Evolutionary conservation across 768 basidiomycete genomes (phyloP), one percentile per base, ranked within the genome.

Genomic region (Suillus alpinus): DNA sequence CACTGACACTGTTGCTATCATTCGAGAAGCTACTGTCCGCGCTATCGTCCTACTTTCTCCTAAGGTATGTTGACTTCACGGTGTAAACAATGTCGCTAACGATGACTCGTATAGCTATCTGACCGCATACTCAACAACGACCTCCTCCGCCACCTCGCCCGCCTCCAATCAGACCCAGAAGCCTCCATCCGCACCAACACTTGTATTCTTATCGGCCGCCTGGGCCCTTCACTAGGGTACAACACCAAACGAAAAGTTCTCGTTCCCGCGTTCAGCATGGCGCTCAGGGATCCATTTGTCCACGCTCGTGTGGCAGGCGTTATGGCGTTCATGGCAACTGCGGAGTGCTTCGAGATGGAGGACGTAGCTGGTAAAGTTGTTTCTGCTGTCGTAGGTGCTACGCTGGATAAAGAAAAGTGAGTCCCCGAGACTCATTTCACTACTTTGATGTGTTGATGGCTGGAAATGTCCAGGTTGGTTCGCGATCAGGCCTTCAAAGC

Each of bases 91-190:
- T 49, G 2, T 29, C 14, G 5, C 16, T 36, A 62, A 62, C 12
- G 47, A 44, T 64, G 40, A 58, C 51, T 23, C 41, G 6, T 34
- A 2, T 63, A 97, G 94, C 81, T 99, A 56, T 90, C 79, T 55
- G 95, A 97, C 65, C 89, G 96, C 2, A 85, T 98, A 41, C 81
- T 98, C 40, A 99, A 99, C 75, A 99, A 98, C 67, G 97, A 99
- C 62, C 86, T 99, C 20, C 84, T 99, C 12, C 89, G 96, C 2
- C 83, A 92, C 63, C 83, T 99, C 26, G 96, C 96, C 2, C 93
- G 92, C 68, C 89, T 92, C 76, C 97, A 99, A 76, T 86, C 82
- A 37, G 97, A 98, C 69, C 80, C 88, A 1, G 97, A 99, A 75
- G 85, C 95, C 3, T 95, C 95, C 6, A 98, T 98, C 66, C 85